Evolutionary conservation across 192 early-diverging fungal species (phyloP), one percentile per base, ranked within the genome.

Genomic region (Coemansia sp.): DNA sequence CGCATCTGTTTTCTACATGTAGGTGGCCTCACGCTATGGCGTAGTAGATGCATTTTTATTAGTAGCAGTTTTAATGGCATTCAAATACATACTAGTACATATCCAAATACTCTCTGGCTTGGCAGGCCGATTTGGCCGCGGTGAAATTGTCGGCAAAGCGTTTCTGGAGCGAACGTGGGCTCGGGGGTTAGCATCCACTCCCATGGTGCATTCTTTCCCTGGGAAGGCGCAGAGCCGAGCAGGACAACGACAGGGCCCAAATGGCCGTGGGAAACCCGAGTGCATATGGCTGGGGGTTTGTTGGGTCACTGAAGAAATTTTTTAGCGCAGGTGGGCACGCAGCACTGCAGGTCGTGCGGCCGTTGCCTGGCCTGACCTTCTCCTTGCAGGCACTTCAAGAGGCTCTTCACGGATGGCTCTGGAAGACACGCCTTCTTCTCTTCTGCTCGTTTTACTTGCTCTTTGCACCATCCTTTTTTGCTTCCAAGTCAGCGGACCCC

Each of bases 241-340:
- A n/a, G n/a, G n/a, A n/a, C n/a, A n/a, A n/a, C n/a, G n/a, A 16
- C 35, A 38, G 35, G 35, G 35, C 35, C 27, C 48, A 50, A 50
- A 28, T 50, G 27, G 48, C 48, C 48, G 48, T 50, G 48, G 48
- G 48, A 50, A 50, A 50, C 24, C 19, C 22, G 8, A 48, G 46
- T 48, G 46, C 46, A 48, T 48, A 48, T 48, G 46, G 46, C 46
- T 16, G 3, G 35, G 35, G 35, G 35, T 38, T 38, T 38, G 35
- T 38, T 38, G 35, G 35, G 35, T 16, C 35, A 35, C 48, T 28
- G 25, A 29, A 44, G 42, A 44, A 44, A 44, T 44, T 44, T 44
- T 44, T 19, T 44, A 8, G 8, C 30, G 19, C n/a, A 44, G 6
- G 0, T n/a, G 19, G 18, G 40, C 42, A 44, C 42, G 42, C 42